These are phyloP conservation scores for Dactylellina cionopaga DNA, from an alignment of 2,329 filamentous ascomycete species.

Conservation along the genomic window DNA sequence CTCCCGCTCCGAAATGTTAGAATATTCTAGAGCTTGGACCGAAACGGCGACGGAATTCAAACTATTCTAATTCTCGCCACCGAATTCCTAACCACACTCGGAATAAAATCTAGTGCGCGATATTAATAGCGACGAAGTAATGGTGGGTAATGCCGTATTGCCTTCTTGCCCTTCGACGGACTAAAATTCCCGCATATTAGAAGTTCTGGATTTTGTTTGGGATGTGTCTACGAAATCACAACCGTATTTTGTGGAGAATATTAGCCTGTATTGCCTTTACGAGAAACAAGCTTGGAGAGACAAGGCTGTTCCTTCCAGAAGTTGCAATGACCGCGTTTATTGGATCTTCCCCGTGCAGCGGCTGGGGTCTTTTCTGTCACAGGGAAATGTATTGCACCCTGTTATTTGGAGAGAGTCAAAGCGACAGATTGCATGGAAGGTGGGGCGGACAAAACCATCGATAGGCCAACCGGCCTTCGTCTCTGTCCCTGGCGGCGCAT, in stretches of 20 bases:
- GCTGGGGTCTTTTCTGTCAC: conserved; percentile 20
- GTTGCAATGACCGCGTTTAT: conserved; percentile 21
- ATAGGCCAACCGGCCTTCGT: conserved; percentile 35
- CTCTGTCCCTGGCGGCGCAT: conserved; percentile 44
- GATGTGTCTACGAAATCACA: conserved; percentile 22
- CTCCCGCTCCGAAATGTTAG: conserved; percentile 18
- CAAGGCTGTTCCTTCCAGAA: conserved; percentile 38
- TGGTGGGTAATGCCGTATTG: background rate
- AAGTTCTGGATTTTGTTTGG: conserved; percentile 25
- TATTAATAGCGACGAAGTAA: conserved; percentile 45
- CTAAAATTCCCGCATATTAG: conserved; percentile 49
- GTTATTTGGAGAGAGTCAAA: conserved; percentile 12
- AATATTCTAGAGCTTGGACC: conserved; percentile 42
- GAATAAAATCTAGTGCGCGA: conserved; percentile 44
- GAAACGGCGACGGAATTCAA: conserved; percentile 26
- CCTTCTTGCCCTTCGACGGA: conserved; percentile 11
- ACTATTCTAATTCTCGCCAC: conserved; percentile 30
- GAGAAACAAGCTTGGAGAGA: conserved; percentile 16
- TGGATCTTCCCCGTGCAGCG: conserved; percentile 44
- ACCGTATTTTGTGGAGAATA: conserved; percentile 53
- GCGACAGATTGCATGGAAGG: conserved; percentile 27
- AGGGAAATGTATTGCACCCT: too few relatives aligned
- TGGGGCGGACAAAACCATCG: conserved; percentile 17
- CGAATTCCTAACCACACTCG: conserved; percentile 26
- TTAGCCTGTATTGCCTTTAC: conserved; percentile 52